Conservation (phyloP, 805 yeast species). For the Soucietia sequanensis region DNA sequence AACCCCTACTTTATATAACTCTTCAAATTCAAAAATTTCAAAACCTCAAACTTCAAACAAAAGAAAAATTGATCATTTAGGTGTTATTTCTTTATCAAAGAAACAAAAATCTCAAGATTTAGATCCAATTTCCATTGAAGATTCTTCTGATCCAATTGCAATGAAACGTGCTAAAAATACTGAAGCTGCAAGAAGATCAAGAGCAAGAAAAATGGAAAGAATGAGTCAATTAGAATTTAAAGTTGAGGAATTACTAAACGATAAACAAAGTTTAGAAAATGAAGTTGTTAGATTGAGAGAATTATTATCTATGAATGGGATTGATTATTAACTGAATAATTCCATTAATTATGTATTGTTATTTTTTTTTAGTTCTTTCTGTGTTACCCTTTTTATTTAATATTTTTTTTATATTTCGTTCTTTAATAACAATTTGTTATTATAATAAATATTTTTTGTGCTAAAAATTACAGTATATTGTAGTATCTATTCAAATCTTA, state of each 20-base stretch:
- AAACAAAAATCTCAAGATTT: constrained; percentile 74
- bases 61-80: constrained; percentile 62
- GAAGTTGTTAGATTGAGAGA: constrained; percentile 64
- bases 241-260: constrained; percentile 62
- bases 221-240: constrained; percentile 78
- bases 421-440: too few relatives aligned
- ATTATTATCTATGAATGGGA: constrained; percentile 35
- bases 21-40: constrained; percentile 5
- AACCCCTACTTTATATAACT: constrained; percentile 30
- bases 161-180: constrained; percentile 93
- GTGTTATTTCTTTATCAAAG: constrained; percentile 72
- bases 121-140: constrained; percentile 60
- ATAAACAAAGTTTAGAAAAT: constrained; percentile 56
- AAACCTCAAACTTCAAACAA: constrained; percentile 9
- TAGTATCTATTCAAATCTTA: too few relatives aligned
- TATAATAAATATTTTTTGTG: too few relatives aligned
- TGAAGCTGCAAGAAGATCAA: constrained; percentile 95
- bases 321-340: constrained; percentile 10
- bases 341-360: too few relatives aligned
- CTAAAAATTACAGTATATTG: too few relatives aligned
- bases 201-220: constrained; percentile 90
- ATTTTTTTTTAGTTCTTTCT: too few relatives aligned
- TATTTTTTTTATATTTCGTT: too few relatives aligned
- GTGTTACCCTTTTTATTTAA: too few relatives aligned
- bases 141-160: constrained; percentile 60